Evolutionary conservation across 2,329 filamentous ascomycete genomes (phyloP), one percentile per base, ranked within the genome.

Genomic region (Aureobasidium sp.): DNA sequence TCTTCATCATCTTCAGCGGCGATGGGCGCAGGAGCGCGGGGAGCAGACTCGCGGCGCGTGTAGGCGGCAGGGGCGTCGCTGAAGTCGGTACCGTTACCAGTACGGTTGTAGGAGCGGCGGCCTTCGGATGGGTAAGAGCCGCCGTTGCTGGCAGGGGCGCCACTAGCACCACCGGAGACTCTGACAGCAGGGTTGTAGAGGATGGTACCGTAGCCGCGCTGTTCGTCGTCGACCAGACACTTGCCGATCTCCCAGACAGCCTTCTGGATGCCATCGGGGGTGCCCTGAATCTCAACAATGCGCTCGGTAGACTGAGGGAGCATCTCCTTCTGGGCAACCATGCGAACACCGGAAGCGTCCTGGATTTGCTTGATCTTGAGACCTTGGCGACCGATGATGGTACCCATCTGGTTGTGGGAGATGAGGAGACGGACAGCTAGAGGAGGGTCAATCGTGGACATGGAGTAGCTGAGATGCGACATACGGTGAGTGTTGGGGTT

Each of bases 261-360:
- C 74, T 92, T 91, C 78, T 97, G 91, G 70, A 99, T 96, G 64
- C 93, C 92, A 61, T 96, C 91, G 17, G 94, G 92, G 20, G 89
- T 93, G 69, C 94, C 94, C 75, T 97, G 92, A 49, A 99, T 88
- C 74, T 99, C 94, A 67, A 99, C 94, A 70, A 99, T 92, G 67
- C 94, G 89, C 80, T 99, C 94, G 37, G 94, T 99, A 6, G 94
- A 99, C 76, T 99, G 94, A 39, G 94, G 94, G 8, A 99, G 87
- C 94, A 99, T 99, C 72, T 99, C 94, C 79, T 99, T 99, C 77
- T 99, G 94, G 44, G 94, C 94, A 53, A 99, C 92, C 94, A 99
- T 99, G 73, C 94, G 92, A 63, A 97, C 94, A 67, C 92, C 92
- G 5, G 94, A 97, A 34, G 87, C 87, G 75, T 99, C 94, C 76